Conservation (phyloP, 768 basidiomycete species). For the Auricularia auricula-judae region DNA sequence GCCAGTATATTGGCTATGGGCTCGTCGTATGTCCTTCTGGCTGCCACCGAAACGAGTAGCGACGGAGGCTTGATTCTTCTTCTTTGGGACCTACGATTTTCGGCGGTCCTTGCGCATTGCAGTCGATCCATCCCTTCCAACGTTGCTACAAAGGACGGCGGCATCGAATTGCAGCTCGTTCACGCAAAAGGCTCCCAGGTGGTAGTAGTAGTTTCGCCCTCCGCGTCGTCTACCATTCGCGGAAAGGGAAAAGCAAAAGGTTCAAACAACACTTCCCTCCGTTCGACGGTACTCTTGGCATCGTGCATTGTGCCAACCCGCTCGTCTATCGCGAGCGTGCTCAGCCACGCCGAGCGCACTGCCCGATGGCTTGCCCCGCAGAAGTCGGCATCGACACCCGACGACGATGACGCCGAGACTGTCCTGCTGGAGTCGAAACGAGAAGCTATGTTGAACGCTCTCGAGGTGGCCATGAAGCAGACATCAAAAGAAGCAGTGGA, state of each 20-base stretch:
- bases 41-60: neutral
- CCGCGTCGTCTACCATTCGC: neutral
- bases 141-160: neutral
- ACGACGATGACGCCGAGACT: neutral
- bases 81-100: neutral
- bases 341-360: conserved; percentile 39
- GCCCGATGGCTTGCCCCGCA: conserved; percentile 32
- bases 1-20: neutral
- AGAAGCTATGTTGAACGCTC: conserved; percentile 18
- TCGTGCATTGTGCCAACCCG: conserved; percentile 40
- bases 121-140: neutral
- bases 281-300: conserved; percentile 47
- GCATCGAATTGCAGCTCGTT: neutral
- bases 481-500: conserved; percentile 43
- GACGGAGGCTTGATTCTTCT: neutral
- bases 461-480: conserved; percentile 26
- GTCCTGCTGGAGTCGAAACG: neutral
- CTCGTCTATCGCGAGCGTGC: conserved; percentile 54
- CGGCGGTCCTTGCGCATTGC: neutral
- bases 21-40: neutral
- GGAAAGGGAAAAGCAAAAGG: conserved; percentile 1
- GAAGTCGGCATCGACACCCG: conserved; percentile 21
- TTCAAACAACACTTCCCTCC: conserved; percentile 8
- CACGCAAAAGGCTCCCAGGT: neutral
- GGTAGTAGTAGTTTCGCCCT: neutral